Percentiles rank a stretch among this genome's conserved stretches.
phyloP scores from a whole-genome alignment of 192 early-diverging fungal species.

The Backusella tuberculispora region DNA sequence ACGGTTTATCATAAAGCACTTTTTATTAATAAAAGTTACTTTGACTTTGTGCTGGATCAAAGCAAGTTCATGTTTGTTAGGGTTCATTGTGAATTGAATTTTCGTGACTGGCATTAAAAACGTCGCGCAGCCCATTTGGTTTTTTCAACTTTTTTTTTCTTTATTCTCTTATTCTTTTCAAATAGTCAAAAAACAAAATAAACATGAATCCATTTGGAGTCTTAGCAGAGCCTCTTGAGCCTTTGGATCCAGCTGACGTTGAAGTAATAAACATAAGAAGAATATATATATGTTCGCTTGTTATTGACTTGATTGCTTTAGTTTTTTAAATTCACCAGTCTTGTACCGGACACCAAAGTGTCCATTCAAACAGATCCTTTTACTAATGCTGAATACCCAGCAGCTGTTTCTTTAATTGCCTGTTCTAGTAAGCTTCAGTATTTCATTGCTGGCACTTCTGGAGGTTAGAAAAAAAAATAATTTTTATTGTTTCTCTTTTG shows the following conservation, averaged over 20 bases:
- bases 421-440: slow-evolving; percentile 70
- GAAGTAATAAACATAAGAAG: slow-evolving; percentile 17
- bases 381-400: slow-evolving; percentile 42
- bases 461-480: slow-evolving; percentile 45
- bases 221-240: background rate
- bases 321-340: slow-evolving; percentile 30
- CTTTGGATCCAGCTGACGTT: slow-evolving; percentile 6
- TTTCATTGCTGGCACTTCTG: slow-evolving; percentile 63
- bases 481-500: background rate
- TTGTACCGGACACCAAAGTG: slow-evolving; percentile 47
- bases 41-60: no score
- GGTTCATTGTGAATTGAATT: background rate
- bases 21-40: no score
- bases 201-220: slow-evolving; percentile 13
- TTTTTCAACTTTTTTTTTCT: slow-evolving; percentile 14
- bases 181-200: background rate
- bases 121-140: background rate
- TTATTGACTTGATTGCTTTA: slow-evolving; percentile 16
- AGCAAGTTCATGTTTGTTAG: no score
- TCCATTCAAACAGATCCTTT: slow-evolving; percentile 38
- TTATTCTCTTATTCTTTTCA: background rate
- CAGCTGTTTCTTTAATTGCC: slow-evolving; percentile 56
- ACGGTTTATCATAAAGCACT: no score
- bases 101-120: slow-evolving; percentile 8
- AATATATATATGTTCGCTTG: background rate